A percentile compares a stretch with the other conserved stretches of the same genome.
phyloP scores from a whole-genome alignment of 768 basidiomycete species.

The Amanita muscaria region DNA sequence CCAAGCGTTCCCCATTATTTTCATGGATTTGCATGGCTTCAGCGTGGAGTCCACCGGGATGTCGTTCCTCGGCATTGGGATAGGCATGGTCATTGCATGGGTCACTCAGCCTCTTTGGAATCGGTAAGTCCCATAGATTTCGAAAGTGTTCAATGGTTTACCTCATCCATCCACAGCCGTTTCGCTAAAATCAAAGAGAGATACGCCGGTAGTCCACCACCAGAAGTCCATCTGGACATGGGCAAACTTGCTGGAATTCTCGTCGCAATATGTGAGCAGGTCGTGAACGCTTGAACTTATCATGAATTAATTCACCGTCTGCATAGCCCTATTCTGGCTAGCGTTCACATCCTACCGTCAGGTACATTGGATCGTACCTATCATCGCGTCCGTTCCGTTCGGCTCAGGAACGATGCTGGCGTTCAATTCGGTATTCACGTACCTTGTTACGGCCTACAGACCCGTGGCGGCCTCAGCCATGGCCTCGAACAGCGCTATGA shows the following conservation, averaged over 20 bases:
- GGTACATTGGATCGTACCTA: slow-evolving; percentile 58
- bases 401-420: slow-evolving; percentile 57
- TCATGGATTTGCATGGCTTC: slow-evolving; percentile 38
- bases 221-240: slow-evolving; percentile 58
- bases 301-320: slow-evolving; percentile 21
- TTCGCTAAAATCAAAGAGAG: slow-evolving; percentile 27
- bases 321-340: slow-evolving; percentile 51
- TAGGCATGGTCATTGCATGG: slow-evolving; percentile 43
- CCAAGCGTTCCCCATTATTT: slow-evolving; percentile 50
- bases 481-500: slow-evolving; percentile 55
- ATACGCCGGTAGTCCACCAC: slow-evolving; percentile 42
- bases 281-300: slow-evolving; percentile 39
- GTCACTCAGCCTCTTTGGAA: slow-evolving; percentile 46
- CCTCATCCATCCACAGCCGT: slow-evolving; percentile 27
- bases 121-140: slow-evolving; percentile 27
- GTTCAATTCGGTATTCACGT: slow-evolving; percentile 65
- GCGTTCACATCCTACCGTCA: slow-evolving; percentile 43
- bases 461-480: slow-evolving; percentile 62
- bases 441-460: slow-evolving; percentile 60
- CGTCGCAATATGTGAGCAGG: slow-evolving; percentile 48
- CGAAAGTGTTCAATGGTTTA: background rate
- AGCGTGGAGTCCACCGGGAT: slow-evolving; percentile 43
- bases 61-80: slow-evolving; percentile 52
- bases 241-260: slow-evolving; percentile 61
- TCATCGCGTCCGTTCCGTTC: slow-evolving; percentile 58